These are phyloP conservation scores for Diaporthe australafricana DNA, from an alignment of 2,329 filamentous ascomycete genomes.

Conservation along the genomic window DNA sequence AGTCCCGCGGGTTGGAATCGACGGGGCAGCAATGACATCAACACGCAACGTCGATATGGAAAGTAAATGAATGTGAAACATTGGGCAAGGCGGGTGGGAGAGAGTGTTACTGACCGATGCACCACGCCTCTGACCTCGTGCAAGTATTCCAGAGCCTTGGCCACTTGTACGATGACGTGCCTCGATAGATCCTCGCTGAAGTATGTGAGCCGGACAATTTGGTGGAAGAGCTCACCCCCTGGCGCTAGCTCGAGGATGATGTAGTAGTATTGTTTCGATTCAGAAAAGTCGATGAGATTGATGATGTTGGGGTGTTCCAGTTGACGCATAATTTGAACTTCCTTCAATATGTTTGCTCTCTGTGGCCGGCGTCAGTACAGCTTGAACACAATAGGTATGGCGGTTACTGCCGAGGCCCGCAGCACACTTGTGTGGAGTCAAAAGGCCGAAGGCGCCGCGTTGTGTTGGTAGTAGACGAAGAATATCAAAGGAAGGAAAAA, in stretches of 20 bases:
- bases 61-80: not conserved
- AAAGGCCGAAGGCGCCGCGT: constrained; percentile 42
- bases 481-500: constrained; percentile 48
- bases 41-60: not conserved
- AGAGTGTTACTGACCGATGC: constrained; percentile 79
- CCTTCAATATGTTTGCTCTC: constrained; percentile 97
- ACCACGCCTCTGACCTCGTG: constrained; percentile 96
- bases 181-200: constrained; percentile 96
- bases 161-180: constrained; percentile 95
- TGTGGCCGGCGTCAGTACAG: constrained; percentile 56
- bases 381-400: not conserved
- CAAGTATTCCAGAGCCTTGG: constrained; percentile 91
- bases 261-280: constrained; percentile 96
- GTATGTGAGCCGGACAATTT: constrained; percentile 97
- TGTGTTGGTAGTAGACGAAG: constrained; percentile 41
- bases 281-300: constrained; percentile 91
- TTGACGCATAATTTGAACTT: constrained; percentile 98
- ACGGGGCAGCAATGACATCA: constrained; percentile 32
- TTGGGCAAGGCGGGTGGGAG: not conserved
- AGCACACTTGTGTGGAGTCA: constrained; percentile 39
- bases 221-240: constrained; percentile 96
- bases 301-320: constrained; percentile 97
- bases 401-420: constrained; percentile 7
- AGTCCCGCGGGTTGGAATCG: constrained; percentile 26
- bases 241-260: constrained; percentile 96